Percentiles rank a stretch among this genome's conserved stretches.
Conservation (phyloP, 805 yeast genomes). For the Candida ascalaphidarum region DNA sequence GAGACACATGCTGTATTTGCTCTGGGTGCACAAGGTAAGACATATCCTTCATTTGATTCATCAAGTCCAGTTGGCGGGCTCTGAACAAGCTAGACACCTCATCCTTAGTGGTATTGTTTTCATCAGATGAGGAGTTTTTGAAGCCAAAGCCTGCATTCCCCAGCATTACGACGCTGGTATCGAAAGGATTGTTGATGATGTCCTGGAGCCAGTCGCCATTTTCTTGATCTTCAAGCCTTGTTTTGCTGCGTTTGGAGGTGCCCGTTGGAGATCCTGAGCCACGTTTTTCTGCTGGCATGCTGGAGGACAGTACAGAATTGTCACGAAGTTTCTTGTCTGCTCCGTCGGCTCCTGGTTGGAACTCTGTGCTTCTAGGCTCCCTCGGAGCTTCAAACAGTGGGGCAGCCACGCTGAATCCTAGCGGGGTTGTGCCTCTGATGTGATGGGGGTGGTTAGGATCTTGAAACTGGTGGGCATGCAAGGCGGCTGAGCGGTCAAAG, state of each 20-base stretch:
- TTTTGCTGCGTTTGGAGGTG: no score
- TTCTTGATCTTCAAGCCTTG: no score
- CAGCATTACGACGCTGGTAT: conserved; percentile 48
- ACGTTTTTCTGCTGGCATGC: no score
- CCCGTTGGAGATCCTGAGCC: no score
- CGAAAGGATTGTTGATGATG: conserved; percentile 60
- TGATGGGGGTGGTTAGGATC: conserved; percentile 32
- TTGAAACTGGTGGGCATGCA: conserved; percentile 18
- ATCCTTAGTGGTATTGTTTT: conserved; percentile 5
- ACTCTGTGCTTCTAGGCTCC: no score
- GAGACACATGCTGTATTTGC: no score
- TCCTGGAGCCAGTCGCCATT: conserved; percentile 65
- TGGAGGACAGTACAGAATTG: no score
- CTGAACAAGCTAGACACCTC: conserved; percentile 57
- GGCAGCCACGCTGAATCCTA: conserved; percentile 21
- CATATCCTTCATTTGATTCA: conserved; percentile 38
- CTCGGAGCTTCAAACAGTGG: no score
- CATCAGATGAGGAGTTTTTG: conserved; percentile 22
- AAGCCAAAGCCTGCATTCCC: no score
- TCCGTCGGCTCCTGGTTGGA: no score
- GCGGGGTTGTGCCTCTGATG: conserved; percentile 32
- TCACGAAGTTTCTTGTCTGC: no score
- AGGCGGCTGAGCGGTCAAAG: conserved; percentile 10
- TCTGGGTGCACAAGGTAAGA: no score
- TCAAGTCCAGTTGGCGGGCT: conserved; percentile 58